A percentile compares a stretch with the other conserved stretches of the same genome.
phyloP scores from a whole-genome alignment of 2,329 filamentous ascomycete species.

The Drechslerella stenobrocha region DNA sequence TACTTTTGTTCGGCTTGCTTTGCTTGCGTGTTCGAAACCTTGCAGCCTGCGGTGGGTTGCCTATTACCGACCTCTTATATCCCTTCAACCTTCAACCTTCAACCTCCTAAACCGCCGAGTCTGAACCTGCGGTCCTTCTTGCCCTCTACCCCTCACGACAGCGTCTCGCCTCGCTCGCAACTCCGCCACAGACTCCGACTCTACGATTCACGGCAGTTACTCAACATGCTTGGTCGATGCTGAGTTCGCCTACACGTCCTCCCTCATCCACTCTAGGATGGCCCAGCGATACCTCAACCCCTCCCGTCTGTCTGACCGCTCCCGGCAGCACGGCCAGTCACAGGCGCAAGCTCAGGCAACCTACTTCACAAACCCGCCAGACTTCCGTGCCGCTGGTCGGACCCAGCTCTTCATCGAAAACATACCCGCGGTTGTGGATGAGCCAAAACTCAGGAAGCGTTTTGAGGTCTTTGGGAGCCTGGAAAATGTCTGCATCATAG shows the following conservation, averaged over 20 bases:
- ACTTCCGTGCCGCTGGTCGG: constrained; percentile 3
- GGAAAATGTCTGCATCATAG: constrained; percentile 22
- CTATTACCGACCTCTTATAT: too few relatives aligned
- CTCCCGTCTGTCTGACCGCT: constrained; percentile 7
- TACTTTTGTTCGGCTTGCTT: not conserved
- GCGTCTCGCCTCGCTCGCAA: too few relatives aligned
- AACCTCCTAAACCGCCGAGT: too few relatives aligned
- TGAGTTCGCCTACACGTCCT: too few relatives aligned
- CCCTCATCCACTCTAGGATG: constrained; percentile 12
- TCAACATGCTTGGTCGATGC: too few relatives aligned
- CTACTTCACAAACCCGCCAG: constrained; percentile 7
- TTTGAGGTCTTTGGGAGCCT: constrained; percentile 43
- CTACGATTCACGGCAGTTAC: too few relatives aligned
- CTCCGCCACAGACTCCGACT: too few relatives aligned
- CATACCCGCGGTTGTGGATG: constrained; percentile 26
- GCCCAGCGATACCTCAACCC: constrained; percentile 27
- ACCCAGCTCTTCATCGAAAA: constrained; percentile 40
- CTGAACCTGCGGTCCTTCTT: too few relatives aligned
- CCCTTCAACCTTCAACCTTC: too few relatives aligned
- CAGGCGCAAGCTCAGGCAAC: constrained; percentile 13
- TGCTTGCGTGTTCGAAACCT: not conserved
- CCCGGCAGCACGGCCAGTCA: constrained; percentile 21
- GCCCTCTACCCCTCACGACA: too few relatives aligned
- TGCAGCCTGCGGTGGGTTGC: not conserved
- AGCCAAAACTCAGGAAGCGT: constrained; percentile 35